Conservation (phyloP, 306 rosid species). For the Lathyrus sativus region DNA sequence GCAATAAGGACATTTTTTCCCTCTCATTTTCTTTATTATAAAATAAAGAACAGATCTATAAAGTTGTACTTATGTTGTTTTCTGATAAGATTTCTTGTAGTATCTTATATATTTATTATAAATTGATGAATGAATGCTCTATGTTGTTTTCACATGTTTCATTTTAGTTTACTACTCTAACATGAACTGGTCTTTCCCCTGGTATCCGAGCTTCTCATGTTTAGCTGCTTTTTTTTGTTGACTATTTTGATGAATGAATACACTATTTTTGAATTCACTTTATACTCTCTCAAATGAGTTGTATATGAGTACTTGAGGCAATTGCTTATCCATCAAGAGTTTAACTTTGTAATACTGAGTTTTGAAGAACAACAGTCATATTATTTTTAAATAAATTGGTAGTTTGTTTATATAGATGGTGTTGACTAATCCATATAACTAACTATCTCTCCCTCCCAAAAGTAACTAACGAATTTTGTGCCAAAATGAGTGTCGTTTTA, state of each 20-base stretch:
- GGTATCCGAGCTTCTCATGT: too few species aligned
- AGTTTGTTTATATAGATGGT: too few species aligned
- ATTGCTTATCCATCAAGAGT: too few species aligned
- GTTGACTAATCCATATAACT: too few species aligned
- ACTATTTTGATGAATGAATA: neutral
- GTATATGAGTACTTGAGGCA: neutral
- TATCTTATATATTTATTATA: neutral
- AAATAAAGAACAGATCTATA: slow-evolving; percentile 11
- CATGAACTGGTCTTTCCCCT: neutral
- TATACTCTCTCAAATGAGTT: neutral
- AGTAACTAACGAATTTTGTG: too few species aligned
- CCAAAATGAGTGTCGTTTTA: too few species aligned
- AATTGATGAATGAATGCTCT: too few species aligned
- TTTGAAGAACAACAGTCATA: too few species aligned
- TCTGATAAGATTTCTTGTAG: slow-evolving; percentile 16
- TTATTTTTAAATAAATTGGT: too few species aligned
- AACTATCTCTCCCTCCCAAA: too few species aligned
- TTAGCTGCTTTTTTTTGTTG: neutral
- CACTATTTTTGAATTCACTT: neutral
- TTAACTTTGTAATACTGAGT: too few species aligned
- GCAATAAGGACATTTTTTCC: too few species aligned
- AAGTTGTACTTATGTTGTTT: slow-evolving; percentile 1
- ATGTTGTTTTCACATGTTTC: neutral
- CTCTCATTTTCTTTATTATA: neutral
- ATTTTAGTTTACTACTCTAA: neutral